Evolutionary conservation across 495 filamentous ascomycete genomes (phyloP).

Genomic region (Talaromyces adpressus): DNA sequence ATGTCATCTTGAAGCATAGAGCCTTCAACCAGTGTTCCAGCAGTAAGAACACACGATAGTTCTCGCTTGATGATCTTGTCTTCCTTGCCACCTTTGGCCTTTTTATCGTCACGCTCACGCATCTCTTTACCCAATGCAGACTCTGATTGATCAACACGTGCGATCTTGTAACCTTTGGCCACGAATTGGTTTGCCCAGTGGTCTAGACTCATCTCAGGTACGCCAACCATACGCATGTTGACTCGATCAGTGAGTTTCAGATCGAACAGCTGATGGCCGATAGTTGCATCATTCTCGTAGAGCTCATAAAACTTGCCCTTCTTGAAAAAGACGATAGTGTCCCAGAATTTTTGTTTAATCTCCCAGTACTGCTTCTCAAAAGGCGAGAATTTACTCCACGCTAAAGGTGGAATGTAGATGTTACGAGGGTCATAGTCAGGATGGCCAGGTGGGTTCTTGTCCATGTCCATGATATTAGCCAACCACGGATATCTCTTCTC

Average conservation of each 20-base stretch:
- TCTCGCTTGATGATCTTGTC: constrained; percentile 93
- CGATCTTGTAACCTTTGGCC: constrained; percentile 92
- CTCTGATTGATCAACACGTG: constrained; percentile 92
- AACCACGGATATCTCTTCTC: constrained; percentile 86
- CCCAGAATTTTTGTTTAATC: constrained; percentile 97
- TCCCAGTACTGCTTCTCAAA: constrained; percentile 99
- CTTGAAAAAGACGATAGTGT: constrained; percentile 98
- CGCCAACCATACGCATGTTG: constrained; percentile 98
- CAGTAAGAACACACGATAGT: constrained; percentile 82
- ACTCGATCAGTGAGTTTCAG: constrained; percentile 96
- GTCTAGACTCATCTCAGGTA: constrained; percentile 82
- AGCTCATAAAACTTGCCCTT: constrained; percentile 99
- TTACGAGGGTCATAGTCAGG: constrained; percentile 91
- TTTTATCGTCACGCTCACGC: constrained; percentile 72
- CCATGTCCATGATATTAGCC: constrained; percentile 73
- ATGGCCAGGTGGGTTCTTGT: constrained; percentile 70
- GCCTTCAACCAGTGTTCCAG: constrained; percentile 88
- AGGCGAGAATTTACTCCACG: constrained; percentile 72
- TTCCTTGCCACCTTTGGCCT: constrained; percentile 52
- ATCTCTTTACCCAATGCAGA: constrained; percentile 95
- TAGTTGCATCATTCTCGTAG: constrained; percentile 96
- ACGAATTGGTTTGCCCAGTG: constrained; percentile 95
- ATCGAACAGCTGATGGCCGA: constrained; percentile 95
- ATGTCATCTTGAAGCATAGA: constrained; percentile 98
- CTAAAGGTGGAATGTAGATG: constrained; percentile 74